These are phyloP conservation scores for Sideroxylon spinosum DNA, from an alignment of 179 eudicot genomes.

Conservation along the genomic window DNA sequence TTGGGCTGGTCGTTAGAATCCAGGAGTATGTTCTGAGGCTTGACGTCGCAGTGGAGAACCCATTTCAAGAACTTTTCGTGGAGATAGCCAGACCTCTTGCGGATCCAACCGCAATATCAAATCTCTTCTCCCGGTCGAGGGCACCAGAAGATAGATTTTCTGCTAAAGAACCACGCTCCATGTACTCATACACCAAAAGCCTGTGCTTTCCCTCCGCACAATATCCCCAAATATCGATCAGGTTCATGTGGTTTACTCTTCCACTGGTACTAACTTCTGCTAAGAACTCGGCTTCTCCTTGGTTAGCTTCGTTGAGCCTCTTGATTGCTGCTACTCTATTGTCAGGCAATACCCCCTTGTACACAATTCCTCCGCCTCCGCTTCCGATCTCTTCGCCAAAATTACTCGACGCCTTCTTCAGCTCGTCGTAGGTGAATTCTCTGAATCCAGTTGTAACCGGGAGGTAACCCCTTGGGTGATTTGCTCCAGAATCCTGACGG, in stretches of 20 bases:
- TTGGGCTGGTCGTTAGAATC: constrained; percentile 16
- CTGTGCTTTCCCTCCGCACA: constrained; percentile 19
- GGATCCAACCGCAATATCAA: constrained; percentile 17
- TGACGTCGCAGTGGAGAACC: constrained; percentile 24
- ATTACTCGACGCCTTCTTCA: constrained; percentile 14
- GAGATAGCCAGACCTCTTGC: constrained; percentile 23
- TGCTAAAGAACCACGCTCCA: constrained; percentile 22
- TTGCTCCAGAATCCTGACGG: not conserved
- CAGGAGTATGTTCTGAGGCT: constrained; percentile 24
- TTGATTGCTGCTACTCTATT: not conserved
- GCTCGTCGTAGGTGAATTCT: constrained; percentile 17
- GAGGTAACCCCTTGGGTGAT: not conserved
- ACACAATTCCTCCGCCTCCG: constrained; percentile 21
- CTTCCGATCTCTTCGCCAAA: constrained; percentile 21
- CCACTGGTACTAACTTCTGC: constrained; percentile 18
- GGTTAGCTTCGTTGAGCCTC: constrained; percentile 5
- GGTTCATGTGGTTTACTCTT: constrained; percentile 23
- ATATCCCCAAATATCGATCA: constrained; percentile 18
- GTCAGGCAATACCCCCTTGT: constrained; percentile 12
- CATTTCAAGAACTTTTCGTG: constrained; percentile 26
- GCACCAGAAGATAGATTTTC: constrained; percentile 2
- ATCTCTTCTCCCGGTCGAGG: constrained; percentile 18
- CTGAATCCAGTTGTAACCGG: not conserved
- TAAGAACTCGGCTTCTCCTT: constrained; percentile 22
- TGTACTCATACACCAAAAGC: constrained; percentile 22